A percentile compares a stretch with the other conserved stretches of the same genome.
Evolutionary conservation across 108 stramenopile genomes (phyloP).

Genomic region (Cyclotella choctawhatcheeana): DNA sequence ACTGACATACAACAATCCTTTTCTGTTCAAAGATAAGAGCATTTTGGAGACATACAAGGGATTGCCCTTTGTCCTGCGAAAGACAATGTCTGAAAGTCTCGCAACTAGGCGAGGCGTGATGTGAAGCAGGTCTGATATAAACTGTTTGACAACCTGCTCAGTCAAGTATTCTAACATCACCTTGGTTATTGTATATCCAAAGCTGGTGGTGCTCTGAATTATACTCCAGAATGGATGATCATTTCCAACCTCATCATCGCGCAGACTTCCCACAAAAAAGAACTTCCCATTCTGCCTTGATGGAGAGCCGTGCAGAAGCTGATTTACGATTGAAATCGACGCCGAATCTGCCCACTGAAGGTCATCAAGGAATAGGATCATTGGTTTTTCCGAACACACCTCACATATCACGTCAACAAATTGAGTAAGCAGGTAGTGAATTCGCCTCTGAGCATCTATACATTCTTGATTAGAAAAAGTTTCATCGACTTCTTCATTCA

Average conservation of each 20-base stretch:
- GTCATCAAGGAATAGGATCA: constrained; percentile 36
- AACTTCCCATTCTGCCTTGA: no score
- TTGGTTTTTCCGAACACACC: constrained; percentile 5
- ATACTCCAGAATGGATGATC: not conserved
- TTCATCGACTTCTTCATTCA: not conserved
- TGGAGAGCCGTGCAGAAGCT: no score
- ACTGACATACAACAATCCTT: not conserved
- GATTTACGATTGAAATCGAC: no score
- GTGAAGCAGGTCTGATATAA: not conserved
- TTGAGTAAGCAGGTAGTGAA: constrained; percentile 19
- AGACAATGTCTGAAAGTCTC: not conserved
- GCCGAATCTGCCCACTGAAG: no score
- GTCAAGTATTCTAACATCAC: not conserved
- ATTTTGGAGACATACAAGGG: not conserved
- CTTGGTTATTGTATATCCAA: not conserved
- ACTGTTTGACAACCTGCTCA: not conserved
- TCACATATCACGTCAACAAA: constrained; percentile 27
- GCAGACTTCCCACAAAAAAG: no score
- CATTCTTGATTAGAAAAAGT: constrained; percentile 3
- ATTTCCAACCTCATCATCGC: not conserved
- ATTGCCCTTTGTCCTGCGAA: not conserved
- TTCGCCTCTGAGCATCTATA: constrained; percentile 28
- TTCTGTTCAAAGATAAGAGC: not conserved
- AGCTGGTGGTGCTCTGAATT: not conserved
- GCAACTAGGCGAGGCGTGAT: not conserved